A percentile compares a stretch with the other conserved stretches of the same genome.
phyloP scores from a whole-genome alignment of 2,329 filamentous ascomycete species.

The Byssochlamys sp. region DNA sequence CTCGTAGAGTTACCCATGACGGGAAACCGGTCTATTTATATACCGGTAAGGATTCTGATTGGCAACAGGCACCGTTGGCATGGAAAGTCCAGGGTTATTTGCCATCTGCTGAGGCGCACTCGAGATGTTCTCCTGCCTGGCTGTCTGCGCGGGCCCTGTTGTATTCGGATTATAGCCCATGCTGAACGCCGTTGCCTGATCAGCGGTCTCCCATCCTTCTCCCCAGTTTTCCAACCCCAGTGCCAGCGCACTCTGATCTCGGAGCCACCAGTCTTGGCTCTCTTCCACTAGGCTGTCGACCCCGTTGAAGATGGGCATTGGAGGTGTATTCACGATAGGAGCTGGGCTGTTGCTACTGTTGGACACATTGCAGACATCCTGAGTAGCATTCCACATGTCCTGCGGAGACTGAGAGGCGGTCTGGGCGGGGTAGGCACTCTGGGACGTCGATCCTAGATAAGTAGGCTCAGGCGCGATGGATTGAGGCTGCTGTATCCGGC shows the following conservation, averaged over 20 bases:
- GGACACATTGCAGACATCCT: conserved; percentile 12
- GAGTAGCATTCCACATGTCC: conserved; percentile 26
- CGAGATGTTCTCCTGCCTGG: not conserved
- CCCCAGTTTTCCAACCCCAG: conserved; percentile 55
- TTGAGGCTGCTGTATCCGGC: conserved; percentile 12
- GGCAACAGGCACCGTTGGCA: not conserved
- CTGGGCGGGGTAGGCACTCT: conserved; percentile 11
- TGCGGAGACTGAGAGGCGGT: conserved; percentile 17
- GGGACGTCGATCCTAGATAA: conserved; percentile 19
- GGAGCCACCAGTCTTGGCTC: conserved; percentile 56
- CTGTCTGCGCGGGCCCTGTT: not conserved
- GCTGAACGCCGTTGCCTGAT: conserved; percentile 8
- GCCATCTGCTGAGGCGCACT: not conserved
- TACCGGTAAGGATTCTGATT: not conserved
- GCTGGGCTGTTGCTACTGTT: conserved; percentile 14
- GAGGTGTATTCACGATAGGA: conserved; percentile 34
- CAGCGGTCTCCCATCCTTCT: conserved; percentile 17
- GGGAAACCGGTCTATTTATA: not conserved
- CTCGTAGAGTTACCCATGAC: not conserved
- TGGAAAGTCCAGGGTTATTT: not conserved
- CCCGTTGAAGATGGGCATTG: conserved; percentile 48
- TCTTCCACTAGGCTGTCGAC: conserved; percentile 54
- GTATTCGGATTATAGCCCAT: conserved; percentile 7
- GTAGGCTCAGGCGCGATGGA: conserved; percentile 22
- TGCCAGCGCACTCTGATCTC: conserved; percentile 53